These are phyloP conservation scores for Rhinocladiella similis DNA, from an alignment of 2,329 filamentous ascomycete genomes.

Conservation along the genomic window DNA sequence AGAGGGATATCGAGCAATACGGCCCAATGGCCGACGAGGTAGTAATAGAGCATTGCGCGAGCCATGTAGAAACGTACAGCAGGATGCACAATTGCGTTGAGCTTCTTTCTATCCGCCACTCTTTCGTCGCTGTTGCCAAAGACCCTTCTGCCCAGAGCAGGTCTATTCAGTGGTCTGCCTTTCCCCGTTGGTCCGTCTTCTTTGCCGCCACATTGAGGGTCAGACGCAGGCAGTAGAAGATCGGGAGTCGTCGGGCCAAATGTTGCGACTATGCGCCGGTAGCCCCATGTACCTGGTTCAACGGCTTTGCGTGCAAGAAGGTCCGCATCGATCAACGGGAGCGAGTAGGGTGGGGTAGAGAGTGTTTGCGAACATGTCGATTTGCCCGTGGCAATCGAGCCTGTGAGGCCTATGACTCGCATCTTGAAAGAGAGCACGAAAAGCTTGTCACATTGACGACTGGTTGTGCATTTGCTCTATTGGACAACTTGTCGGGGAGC, in stretches of 20 bases:
- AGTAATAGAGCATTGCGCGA: slow-evolving; percentile 68
- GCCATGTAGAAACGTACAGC: slow-evolving; percentile 84
- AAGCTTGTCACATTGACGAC: background rate
- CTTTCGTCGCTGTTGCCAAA: slow-evolving; percentile 77
- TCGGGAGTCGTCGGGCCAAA: slow-evolving; percentile 84
- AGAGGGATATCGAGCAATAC: slow-evolving; percentile 91
- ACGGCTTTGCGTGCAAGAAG: slow-evolving; percentile 89
- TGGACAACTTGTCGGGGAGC: background rate
- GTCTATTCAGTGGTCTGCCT: slow-evolving; percentile 77
- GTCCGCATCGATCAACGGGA: slow-evolving; percentile 94
- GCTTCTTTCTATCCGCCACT: slow-evolving; percentile 68
- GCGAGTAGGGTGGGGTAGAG: slow-evolving; percentile 73
- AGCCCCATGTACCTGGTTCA: slow-evolving; percentile 83
- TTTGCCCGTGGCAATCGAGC: slow-evolving; percentile 97
- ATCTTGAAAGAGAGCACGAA: slow-evolving; percentile 49
- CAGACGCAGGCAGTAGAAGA: slow-evolving; percentile 65
- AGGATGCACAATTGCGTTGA: slow-evolving; percentile 92
- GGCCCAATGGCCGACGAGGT: slow-evolving; percentile 77
- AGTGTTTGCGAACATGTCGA: slow-evolving; percentile 89
- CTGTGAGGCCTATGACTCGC: slow-evolving; percentile 93
- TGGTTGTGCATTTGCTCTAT: background rate
- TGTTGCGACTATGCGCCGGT: slow-evolving; percentile 76
- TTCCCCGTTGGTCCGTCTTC: slow-evolving; percentile 44
- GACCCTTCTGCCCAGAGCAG: slow-evolving; percentile 78
- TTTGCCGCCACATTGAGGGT: slow-evolving; percentile 34